Evolutionary conservation across 208 protist species (phyloP).

Genomic region (Acanthamoeba culbertsoni): DNA sequence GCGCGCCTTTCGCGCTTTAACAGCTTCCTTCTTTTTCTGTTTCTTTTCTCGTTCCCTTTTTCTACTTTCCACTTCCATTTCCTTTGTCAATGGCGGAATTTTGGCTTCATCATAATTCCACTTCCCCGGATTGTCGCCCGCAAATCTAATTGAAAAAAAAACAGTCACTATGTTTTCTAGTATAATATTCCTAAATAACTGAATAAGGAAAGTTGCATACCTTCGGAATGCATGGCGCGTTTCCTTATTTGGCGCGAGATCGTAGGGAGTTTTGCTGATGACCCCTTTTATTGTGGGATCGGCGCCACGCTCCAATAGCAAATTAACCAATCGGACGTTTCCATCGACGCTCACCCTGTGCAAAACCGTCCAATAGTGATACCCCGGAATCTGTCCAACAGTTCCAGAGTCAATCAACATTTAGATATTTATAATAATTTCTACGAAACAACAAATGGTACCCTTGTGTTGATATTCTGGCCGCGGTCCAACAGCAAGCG

Average conservation of each 20-base stretch:
- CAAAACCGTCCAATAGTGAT: constrained; percentile 35
- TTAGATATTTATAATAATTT: neutral
- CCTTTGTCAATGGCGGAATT: constrained; percentile 56
- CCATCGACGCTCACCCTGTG: constrained; percentile 52
- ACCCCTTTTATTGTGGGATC: constrained; percentile 38
- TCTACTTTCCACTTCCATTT: constrained; percentile 51
- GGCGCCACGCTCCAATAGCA: constrained; percentile 46
- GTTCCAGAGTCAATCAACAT: neutral
- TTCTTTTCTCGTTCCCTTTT: constrained; percentile 67
- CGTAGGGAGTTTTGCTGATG: constrained; percentile 52
- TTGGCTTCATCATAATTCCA: constrained; percentile 57
- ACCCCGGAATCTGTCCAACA: constrained; percentile 54
- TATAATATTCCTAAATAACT: no score
- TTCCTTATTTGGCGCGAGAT: neutral
- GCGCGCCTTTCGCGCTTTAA: neutral
- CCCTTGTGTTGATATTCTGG: neutral
- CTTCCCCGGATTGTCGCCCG: constrained; percentile 15
- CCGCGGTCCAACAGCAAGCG: neutral
- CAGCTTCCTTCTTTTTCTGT: neutral
- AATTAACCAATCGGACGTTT: neutral
- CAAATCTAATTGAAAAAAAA: neutral
- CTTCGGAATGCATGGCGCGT: constrained; percentile 45
- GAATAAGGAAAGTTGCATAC: neutral
- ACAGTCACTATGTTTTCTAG: neutral
- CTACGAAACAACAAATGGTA: neutral